These are phyloP conservation scores for Curvularia sp. DNA, from an alignment of 2,329 filamentous ascomycete genomes.

Conservation along the genomic window DNA sequence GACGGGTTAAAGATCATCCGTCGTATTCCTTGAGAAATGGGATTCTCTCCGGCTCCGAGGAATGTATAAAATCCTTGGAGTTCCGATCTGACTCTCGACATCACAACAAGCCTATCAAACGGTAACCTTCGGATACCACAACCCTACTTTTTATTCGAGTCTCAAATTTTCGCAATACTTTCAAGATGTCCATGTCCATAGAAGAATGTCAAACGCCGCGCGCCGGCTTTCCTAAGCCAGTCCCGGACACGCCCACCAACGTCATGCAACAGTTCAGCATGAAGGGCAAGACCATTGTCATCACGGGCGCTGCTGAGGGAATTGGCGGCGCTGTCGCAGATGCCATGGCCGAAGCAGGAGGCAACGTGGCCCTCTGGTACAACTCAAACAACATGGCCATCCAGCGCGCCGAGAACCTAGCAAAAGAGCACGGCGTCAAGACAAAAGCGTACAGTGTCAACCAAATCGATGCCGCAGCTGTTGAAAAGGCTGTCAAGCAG, in stretches of 20 bases:
- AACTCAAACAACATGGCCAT: constrained; percentile 60
- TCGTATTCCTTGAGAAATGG: neutral
- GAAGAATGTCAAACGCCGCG: constrained; percentile 37
- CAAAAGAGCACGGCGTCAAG: constrained; percentile 64
- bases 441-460: constrained; percentile 70
- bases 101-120: neutral
- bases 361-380: constrained; percentile 57
- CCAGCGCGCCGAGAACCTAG: constrained; percentile 65
- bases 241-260: constrained; percentile 37
- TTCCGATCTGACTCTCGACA: neutral
- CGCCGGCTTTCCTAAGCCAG: constrained; percentile 36
- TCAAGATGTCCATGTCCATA: constrained; percentile 46
- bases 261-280: constrained; percentile 44
- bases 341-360: constrained; percentile 52
- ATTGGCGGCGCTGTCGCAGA: constrained; percentile 58
- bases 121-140: neutral
- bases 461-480: constrained; percentile 58
- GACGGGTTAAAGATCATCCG: constrained; percentile 13
- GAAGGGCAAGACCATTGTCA: constrained; percentile 51
- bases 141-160: neutral
- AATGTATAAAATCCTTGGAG: neutral
- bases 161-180: constrained; percentile 9
- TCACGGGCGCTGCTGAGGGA: constrained; percentile 60
- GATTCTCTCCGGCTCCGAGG: neutral
- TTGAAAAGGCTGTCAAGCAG: constrained; percentile 63